Conservation (phyloP, 192 early-diverging fungal species). For the Pilobolus umbonatus region DNA sequence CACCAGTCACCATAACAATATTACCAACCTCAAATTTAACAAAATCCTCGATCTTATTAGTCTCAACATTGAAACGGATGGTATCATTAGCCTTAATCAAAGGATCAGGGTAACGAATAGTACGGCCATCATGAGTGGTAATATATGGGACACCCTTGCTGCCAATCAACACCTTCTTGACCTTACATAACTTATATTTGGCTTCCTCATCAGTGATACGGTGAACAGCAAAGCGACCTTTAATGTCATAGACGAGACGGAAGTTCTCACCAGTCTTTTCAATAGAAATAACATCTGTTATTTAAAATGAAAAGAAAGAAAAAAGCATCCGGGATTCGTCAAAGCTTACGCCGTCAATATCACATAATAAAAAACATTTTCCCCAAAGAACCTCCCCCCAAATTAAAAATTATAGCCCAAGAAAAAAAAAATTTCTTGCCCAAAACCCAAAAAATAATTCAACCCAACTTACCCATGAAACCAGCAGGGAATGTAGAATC, state of each 20-base stretch:
- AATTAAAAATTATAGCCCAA: not conserved
- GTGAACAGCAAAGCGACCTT: constrained; percentile 99
- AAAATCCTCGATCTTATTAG: constrained; percentile 87
- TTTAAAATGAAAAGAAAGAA: constrained; percentile 8
- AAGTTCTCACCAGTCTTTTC: constrained; percentile 99
- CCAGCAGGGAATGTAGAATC: constrained; percentile 95
- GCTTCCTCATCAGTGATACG: constrained; percentile 97
- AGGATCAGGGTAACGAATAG: constrained; percentile 99
- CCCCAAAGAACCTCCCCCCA: not conserved
- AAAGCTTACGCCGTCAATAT: constrained; percentile 22
- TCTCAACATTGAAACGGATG: constrained; percentile 93
- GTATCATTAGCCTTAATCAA: constrained; percentile 99
- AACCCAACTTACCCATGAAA: constrained; percentile 84
- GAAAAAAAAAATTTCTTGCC: not conserved
- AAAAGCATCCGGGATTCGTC: constrained; percentile 29
- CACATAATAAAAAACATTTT: constrained; percentile 3
- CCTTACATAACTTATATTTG: constrained; percentile 99
- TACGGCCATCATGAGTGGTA: constrained; percentile 99
- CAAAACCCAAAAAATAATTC: not conserved
- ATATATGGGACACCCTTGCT: constrained; percentile 94
- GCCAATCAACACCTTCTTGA: constrained; percentile 92
- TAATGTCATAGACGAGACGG: constrained; percentile 99
- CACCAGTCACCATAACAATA: constrained; percentile 97
- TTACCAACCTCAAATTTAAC: constrained; percentile 99
- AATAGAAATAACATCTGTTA: constrained; percentile 82